phyloP scores from a whole-genome alignment of 305 asterid species.

The Fraxinus ornus region DNA sequence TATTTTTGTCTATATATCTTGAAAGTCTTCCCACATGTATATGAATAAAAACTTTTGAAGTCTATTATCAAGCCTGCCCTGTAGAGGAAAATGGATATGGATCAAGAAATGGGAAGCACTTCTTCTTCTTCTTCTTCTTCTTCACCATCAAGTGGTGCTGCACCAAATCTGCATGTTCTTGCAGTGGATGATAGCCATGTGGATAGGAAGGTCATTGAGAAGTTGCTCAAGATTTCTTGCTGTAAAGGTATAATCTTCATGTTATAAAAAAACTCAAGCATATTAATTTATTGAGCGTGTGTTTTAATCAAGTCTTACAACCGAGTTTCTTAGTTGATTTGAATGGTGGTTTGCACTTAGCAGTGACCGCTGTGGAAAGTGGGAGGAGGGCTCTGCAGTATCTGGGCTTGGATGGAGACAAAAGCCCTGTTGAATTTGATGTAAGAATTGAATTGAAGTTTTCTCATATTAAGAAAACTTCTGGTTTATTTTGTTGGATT shows the following conservation, averaged over 20 bases:
- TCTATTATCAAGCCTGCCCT: not conserved
- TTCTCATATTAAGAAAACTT: not conserved
- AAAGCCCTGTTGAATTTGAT: conserved; percentile 52
- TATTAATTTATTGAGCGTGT: not conserved
- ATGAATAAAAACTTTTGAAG: not conserved
- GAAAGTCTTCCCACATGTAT: conserved; percentile 32
- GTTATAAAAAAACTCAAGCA: not conserved
- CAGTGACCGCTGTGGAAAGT: conserved; percentile 91
- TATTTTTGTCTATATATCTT: conserved; percentile 40
- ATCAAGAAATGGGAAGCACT: conserved; percentile 28
- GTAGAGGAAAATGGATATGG: not conserved
- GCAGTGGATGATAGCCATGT: conserved; percentile 88
- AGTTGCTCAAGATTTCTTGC: conserved; percentile 65
- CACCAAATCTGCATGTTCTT: conserved; percentile 70
- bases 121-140: conserved; percentile 35
- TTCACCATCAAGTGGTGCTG: conserved; percentile 16
- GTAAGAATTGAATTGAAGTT: conserved; percentile 35
- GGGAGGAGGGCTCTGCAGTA: conserved; percentile 80
- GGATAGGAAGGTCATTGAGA: conserved; percentile 79
- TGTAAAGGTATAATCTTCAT: conserved; percentile 58
- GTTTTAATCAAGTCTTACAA: not conserved
- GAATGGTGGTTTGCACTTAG: conserved; percentile 33
- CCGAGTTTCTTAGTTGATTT: not conserved
- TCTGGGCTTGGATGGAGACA: conserved; percentile 79
- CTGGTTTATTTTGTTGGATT: not conserved